Conservation (phyloP, 345 rosid genomes). For the Rhodomyrtus tomentosa region DNA sequence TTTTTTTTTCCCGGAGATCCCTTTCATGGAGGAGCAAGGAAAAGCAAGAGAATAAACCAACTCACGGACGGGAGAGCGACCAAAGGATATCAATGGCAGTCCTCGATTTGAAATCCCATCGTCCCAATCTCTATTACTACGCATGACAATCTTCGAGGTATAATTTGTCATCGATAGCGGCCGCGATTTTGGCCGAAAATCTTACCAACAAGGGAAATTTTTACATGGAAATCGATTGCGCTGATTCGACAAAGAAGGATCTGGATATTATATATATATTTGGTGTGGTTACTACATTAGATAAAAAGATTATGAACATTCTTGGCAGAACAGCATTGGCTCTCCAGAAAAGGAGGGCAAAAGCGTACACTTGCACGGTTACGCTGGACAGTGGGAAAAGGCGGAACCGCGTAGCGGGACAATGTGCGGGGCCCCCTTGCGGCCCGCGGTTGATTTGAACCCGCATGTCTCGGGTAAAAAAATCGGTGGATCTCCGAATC, state of each 20-base stretch:
- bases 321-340: not conserved
- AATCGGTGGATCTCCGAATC: not conserved
- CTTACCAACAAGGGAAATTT: no score
- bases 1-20: slow-evolving; percentile 23
- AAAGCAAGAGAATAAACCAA: slow-evolving; percentile 19
- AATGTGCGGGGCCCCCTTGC: not conserved
- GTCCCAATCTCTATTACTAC: not conserved
- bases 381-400: not conserved
- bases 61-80: not conserved
- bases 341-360: not conserved
- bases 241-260: no score
- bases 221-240: no score
- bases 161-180: no score
- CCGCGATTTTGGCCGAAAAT: no score
- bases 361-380: no score
- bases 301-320: not conserved
- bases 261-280: no score
- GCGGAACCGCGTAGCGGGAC: not conserved
- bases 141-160: not conserved
- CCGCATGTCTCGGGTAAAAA: not conserved
- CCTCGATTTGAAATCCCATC: not conserved
- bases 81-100: not conserved
- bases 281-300: not conserved
- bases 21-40: slow-evolving; percentile 32
- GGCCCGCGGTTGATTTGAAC: not conserved